Evolutionary conservation across 2,329 filamentous ascomycete genomes (phyloP), one percentile per base, ranked within the genome.

Genomic region (Microascus cirrosus): DNA sequence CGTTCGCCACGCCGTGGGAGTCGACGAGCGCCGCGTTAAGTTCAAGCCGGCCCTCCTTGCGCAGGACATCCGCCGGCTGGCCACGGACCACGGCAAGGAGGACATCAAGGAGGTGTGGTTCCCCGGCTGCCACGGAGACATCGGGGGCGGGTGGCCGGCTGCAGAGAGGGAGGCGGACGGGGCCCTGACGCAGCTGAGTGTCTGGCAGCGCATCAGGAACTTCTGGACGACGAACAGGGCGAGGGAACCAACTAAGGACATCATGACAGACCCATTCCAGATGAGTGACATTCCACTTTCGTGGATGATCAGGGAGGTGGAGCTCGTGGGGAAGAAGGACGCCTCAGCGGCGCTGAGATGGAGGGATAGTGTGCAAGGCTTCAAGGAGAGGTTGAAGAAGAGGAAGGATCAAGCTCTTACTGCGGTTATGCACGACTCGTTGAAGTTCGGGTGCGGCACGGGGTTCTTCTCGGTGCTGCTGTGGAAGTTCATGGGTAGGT

Each of bases 61-160:
- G 0, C 73, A 75, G 58, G 74, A 77, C 36, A 69, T 70, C 22
- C 64, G 66, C 3, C 61, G 61, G 24, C 59, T 60, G 1, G 52
- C 66, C 1, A 59, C 66, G 18, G 57, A 63, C 1, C 32, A 42
- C 36, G 73, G 35, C 11, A 60, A 66, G 1, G 74, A 77, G 34
- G 72, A 77, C 62, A 86, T 93, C 54, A 81, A 89, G 60, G 89
- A 94, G 65, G 80, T 93, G 1, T 89, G 86, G 86, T 94, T 94
- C 64, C 78, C 88, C 0, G 89, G 89, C 10, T 84, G 85, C 12
- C 89, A 95, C 61, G 89, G 83, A 1, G 89, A 93, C 61, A 83
- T 92, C 34, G 89, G 89, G 1, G 89, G 89, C 11, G 89, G 89
- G 0, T 82, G 77, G 74, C 70, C 71, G 0, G 68, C 71, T 10